Evolutionary conservation across 108 stramenopile species (phyloP), one percentile per base, ranked within the genome.

Genomic region (Pseudonitzschia pungens): DNA sequence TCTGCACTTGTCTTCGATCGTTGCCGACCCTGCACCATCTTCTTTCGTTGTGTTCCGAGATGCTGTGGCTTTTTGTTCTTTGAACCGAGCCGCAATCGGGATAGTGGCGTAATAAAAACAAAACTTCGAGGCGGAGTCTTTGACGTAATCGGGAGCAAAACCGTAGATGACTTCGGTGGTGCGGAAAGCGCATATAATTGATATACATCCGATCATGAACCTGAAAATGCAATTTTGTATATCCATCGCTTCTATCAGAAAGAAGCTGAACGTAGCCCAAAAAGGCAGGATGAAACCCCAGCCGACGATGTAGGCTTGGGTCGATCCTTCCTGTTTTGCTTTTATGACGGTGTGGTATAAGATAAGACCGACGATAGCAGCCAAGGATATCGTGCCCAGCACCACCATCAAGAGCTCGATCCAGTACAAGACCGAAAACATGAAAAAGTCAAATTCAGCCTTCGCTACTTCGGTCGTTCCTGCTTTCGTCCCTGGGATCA

Each of bases 161-260:
- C 85, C 81, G 63, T 70, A 71, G 0, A 75, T 71, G 43, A 57
- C 69, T 54, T 80, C 79, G n/a, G 65, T 72, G 21, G 70, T 73
- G 12, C 75, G 81, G 71, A 86, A 86, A 20, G 77, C 31, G 12
- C 42, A 68, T 12, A 77, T 15, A n/a, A 60, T 75, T 14, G 85
- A 29, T 43, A 86, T 66, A 32, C 58, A 55, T 59, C 84, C 78
- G 24, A 80, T 33, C 68, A 70, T 69, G 67, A 86, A 86, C 64
- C 45, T 72, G 22, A 77, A 65, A 42, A 86, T n/a, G 26, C 36
- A 16, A 52, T 80, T 82, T 36, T 66, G 59, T 18, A 78, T 36
- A 57, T 72, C 67, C 12, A 55, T 24, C 9, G 26, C 2, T 3
- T 26, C 16, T 27, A 40, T 16, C 26, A 63, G 31, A 14, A 76